Evolutionary conservation across 164 flowering plant genomes (phyloP).

Genomic region (Amborella trichopoda): DNA sequence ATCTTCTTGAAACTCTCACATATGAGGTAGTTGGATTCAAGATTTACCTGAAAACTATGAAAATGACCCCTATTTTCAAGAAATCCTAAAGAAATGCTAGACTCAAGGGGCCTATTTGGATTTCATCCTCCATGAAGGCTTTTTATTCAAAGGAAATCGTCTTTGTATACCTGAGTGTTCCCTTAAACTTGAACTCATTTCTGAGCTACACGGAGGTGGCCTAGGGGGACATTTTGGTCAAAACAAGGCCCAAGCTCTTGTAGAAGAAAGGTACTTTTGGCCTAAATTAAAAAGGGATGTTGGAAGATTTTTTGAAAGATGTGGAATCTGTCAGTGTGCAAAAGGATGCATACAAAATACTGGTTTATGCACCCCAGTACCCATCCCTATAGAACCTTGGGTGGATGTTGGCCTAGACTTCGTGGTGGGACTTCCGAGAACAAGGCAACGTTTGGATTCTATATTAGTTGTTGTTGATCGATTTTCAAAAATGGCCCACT

Average conservation of each 20-base stretch:
- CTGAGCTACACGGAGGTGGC: slow-evolving; percentile 1
- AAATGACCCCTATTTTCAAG: not conserved
- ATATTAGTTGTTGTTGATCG: not conserved
- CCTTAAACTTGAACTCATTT: not conserved
- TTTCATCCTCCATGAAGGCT: slow-evolving; percentile 1
- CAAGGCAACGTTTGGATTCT: not conserved
- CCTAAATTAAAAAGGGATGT: not conserved
- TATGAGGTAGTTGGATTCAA: not conserved
- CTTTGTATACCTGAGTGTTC: not conserved
- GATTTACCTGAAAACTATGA: not conserved
- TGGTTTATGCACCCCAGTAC: not conserved
- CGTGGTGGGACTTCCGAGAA: not conserved
- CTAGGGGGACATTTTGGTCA: slow-evolving; percentile 1
- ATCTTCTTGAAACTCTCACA: not conserved
- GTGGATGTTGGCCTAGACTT: not conserved
- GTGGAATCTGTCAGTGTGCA: not conserved
- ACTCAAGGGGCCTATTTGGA: too few relatives aligned
- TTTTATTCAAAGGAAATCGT: not conserved
- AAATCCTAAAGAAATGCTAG: too few relatives aligned
- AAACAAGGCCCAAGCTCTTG: not conserved
- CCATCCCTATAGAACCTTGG: not conserved
- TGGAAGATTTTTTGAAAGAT: not conserved
- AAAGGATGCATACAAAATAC: not conserved
- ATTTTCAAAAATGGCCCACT: slow-evolving; percentile 1
- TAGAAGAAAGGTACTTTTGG: not conserved